These are phyloP conservation scores for Rhododendron molle DNA, from an alignment of 148 eudicot species.

Conservation along the genomic window DNA sequence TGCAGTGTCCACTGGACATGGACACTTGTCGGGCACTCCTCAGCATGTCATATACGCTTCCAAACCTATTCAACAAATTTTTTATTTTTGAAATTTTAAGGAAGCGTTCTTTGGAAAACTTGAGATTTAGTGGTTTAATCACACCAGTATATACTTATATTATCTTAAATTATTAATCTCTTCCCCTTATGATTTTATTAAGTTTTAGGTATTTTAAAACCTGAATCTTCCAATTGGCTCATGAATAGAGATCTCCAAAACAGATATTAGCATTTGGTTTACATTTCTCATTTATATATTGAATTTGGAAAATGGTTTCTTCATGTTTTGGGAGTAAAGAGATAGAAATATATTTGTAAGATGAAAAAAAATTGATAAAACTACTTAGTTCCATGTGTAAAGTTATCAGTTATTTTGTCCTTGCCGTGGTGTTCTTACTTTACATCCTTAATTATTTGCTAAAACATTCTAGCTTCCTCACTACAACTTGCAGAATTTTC, in stretches of 20 bases:
- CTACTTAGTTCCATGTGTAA: neutral
- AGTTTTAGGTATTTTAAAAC: too few species aligned
- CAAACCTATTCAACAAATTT: neutral
- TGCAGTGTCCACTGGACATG: neutral
- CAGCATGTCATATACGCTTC: neutral
- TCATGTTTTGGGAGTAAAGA: neutral
- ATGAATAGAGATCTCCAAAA: too few species aligned
- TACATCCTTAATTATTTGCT: neutral
- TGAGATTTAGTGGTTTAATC: neutral
- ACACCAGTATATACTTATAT: neutral
- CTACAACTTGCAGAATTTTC: neutral
- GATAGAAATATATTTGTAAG: neutral
- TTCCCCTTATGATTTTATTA: neutral
- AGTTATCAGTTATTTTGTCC: neutral
- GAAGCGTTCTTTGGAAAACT: neutral
- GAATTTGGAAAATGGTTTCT: neutral
- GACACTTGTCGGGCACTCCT: neutral
- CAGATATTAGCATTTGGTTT: neutral
- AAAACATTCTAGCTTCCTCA: neutral
- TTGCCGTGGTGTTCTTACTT: neutral
- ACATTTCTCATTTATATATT: neutral
- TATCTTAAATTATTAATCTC: neutral
- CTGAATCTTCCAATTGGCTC: neutral
- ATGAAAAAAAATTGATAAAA: too few species aligned
- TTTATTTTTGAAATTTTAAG: neutral